Evolutionary conservation across 192 early-diverging fungal genomes (phyloP).

Genomic region (Gaertneriomyces sp.): DNA sequence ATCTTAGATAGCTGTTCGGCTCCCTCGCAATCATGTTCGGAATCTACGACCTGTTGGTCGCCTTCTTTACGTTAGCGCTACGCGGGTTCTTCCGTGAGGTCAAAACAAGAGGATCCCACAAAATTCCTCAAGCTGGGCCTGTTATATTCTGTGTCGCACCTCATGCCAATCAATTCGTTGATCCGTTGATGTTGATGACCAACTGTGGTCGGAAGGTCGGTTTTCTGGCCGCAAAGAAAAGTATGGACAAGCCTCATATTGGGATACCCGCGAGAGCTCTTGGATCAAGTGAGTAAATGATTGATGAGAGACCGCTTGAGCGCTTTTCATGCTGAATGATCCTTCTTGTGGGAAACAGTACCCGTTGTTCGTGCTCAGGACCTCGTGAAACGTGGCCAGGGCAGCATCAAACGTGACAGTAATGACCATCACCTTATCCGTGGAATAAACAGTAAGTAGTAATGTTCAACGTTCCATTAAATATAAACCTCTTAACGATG

Average conservation of each 20-base stretch:
- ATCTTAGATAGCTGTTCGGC: too few species aligned
- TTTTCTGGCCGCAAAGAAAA: conserved; percentile 65
- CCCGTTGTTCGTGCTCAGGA: conserved; percentile 93
- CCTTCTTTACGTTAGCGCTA: conserved; percentile 25
- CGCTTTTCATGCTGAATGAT: neutral
- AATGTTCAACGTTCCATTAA: neutral
- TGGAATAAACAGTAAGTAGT: conserved; percentile 53
- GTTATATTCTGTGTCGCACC: conserved; percentile 83
- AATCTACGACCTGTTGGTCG: conserved; percentile 17
- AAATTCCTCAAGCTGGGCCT: conserved; percentile 81
- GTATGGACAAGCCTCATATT: conserved; percentile 81
- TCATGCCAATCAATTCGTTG: conserved; percentile 78
- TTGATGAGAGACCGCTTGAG: neutral
- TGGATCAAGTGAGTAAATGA: conserved; percentile 65
- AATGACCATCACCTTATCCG: conserved; percentile 67
- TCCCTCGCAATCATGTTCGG: conserved; percentile 10
- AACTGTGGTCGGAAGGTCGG: conserved; percentile 64
- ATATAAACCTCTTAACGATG: neutral
- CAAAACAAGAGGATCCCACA: conserved; percentile 72
- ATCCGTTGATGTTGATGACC: conserved; percentile 84
- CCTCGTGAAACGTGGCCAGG: conserved; percentile 67
- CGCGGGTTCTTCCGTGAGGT: conserved; percentile 77
- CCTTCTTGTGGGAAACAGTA: conserved; percentile 50
- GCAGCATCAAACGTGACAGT: conserved; percentile 68
- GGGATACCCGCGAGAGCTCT: conserved; percentile 74